A percentile compares a stretch with the other conserved stretches of the same genome.
These are phyloP conservation scores for Fusarium gaditjirri DNA, from an alignment of 2,329 filamentous ascomycete genomes.

Conservation along the genomic window DNA sequence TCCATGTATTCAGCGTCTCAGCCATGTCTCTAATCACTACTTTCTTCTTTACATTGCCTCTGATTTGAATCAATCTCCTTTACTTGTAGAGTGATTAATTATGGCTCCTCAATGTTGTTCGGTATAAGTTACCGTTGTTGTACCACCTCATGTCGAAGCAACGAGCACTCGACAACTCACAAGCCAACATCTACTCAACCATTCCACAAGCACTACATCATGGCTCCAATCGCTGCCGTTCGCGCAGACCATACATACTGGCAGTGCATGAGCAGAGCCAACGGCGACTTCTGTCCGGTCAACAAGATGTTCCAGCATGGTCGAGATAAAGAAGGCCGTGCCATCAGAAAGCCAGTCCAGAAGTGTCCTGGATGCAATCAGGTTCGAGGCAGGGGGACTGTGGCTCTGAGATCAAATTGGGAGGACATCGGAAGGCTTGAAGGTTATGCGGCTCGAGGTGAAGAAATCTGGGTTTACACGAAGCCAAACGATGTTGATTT, in stretches of 20 bases:
- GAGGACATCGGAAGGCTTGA: not conserved
- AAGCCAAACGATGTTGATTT: not conserved
- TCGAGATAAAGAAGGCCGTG: no score
- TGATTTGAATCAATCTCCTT: no score
- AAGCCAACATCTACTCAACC: not conserved
- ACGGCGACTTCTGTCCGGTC: not conserved
- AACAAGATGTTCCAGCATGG: not conserved
- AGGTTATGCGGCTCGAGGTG: not conserved
- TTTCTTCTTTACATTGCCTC: no score
- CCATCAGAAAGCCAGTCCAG: no score
- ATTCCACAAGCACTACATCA: no score
- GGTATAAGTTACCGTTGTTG: not conserved
- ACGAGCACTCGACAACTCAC: not conserved
- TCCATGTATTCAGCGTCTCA: not conserved
- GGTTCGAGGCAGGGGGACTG: not conserved
- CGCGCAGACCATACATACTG: not conserved
- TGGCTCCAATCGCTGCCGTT: not conserved
- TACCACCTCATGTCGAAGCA: not conserved
- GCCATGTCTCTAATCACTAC: not conserved
- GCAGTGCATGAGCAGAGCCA: not conserved
- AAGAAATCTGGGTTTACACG: not conserved
- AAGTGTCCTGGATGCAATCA: no score
- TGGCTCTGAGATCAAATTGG: not conserved
- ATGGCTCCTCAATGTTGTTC: no score
- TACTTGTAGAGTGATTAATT: no score